Conservation (phyloP, 805 yeast species). For the Candida arabinofermentans region DNA sequence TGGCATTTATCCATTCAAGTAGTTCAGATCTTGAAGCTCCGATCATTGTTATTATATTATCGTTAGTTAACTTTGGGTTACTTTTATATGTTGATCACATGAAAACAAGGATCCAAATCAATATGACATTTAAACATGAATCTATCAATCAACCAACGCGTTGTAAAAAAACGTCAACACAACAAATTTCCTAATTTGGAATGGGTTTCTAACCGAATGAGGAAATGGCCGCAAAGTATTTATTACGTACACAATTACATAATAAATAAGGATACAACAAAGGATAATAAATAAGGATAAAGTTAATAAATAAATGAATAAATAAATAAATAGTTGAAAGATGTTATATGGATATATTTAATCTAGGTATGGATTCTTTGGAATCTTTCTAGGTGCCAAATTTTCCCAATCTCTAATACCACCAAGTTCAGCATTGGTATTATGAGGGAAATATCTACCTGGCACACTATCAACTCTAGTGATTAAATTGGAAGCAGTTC, state of each 20-base stretch:
- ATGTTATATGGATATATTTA: neutral
- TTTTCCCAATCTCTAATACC: conserved; percentile 24
- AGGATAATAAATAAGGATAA: conserved; percentile 2
- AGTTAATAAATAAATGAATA: conserved; percentile 5
- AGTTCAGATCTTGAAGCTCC: conserved; percentile 85
- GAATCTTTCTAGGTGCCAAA: conserved; percentile 31
- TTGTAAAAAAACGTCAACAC: neutral
- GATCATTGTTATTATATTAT: conserved; percentile 22
- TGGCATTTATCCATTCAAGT: conserved; percentile 77
- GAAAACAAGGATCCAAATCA: neutral
- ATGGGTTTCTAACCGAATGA: neutral
- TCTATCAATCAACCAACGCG: neutral
- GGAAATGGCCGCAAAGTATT: neutral
- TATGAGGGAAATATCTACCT: conserved; percentile 27
- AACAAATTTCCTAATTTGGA: neutral
- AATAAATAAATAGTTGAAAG: conserved; percentile 2
- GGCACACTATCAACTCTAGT: conserved; percentile 29
- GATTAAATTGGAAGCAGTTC: conserved; percentile 13
- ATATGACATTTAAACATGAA: too few species aligned
- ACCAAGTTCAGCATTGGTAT: conserved; percentile 24
- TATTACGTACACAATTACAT: neutral
- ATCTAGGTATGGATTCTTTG: conserved; percentile 20
- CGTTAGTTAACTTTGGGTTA: neutral
- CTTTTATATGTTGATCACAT: neutral
- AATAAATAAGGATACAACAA: neutral